These are phyloP conservation scores for Ophiocordyceps camponoti-rufipedis DNA, from an alignment of 2,329 filamentous ascomycete genomes.

Conservation along the genomic window DNA sequence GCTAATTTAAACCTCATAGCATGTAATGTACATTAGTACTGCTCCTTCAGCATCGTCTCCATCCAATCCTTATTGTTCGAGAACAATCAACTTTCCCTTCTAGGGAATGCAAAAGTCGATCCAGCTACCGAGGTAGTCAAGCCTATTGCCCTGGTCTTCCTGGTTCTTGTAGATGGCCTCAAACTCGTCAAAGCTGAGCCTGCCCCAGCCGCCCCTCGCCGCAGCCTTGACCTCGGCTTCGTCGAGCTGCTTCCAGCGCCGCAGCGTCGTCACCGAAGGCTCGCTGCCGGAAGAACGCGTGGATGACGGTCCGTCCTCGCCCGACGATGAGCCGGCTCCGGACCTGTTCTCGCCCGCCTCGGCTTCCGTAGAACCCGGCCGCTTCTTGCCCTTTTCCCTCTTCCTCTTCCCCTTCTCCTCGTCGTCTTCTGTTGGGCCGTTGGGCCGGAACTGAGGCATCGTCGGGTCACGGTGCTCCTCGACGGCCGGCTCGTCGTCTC, in stretches of 20 bases:
- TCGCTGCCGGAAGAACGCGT: conserved; percentile 3
- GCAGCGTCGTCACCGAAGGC: conserved; percentile 16
- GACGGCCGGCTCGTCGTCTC: conserved; percentile 7
- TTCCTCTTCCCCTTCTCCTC: neutral
- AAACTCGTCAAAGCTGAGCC: conserved; percentile 65
- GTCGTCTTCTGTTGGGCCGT: conserved; percentile 13
- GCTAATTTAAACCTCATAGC: too few species aligned
- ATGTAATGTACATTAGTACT: neutral
- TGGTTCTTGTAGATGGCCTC: conserved; percentile 53
- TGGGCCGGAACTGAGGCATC: conserved; percentile 51
- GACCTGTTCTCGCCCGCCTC: neutral
- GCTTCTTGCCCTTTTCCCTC: neutral
- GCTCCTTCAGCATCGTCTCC: neutral
- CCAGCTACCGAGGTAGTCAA: conserved; percentile 79
- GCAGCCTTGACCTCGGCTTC: conserved; percentile 49
- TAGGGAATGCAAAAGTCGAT: conserved; percentile 63
- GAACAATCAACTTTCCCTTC: conserved; percentile 1
- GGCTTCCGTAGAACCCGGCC: neutral
- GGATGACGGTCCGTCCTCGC: neutral
- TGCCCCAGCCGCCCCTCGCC: conserved; percentile 60
- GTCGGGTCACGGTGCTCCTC: conserved; percentile 35
- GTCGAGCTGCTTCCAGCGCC: conserved; percentile 37
- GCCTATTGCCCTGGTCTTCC: conserved; percentile 40
- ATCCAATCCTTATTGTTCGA: too few species aligned
- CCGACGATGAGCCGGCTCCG: neutral